phyloP scores from a whole-genome alignment of 305 asterid genomes.

The Fraxinus latifolia region DNA sequence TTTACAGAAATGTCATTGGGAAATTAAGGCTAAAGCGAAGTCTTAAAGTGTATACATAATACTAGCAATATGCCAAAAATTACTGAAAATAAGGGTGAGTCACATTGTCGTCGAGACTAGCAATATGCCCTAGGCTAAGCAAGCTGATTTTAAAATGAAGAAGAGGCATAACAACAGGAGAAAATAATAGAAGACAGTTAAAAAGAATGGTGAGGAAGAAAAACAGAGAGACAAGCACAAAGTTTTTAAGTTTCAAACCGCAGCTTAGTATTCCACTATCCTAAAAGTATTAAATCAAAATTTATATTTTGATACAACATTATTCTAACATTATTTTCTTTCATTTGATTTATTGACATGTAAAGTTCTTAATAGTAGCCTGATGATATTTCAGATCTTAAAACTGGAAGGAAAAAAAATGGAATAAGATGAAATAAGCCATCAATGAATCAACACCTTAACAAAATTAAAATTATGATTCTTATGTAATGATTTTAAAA shows the following conservation, averaged over 20 bases:
- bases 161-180: neutral
- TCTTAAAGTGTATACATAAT: neutral
- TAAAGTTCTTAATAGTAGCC: neutral
- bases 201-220: neutral
- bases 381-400: neutral
- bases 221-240: neutral
- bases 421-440: neutral
- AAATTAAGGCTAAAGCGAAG: slow-evolving; percentile 5
- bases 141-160: neutral
- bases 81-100: neutral
- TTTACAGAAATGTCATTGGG: neutral
- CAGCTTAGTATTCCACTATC: neutral
- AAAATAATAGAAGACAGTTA: neutral
- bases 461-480: neutral
- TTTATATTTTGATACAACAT: neutral
- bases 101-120: neutral
- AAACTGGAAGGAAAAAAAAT: neutral
- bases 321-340: neutral
- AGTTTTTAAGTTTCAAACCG: neutral
- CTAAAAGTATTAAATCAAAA: neutral
- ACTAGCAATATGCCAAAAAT: neutral
- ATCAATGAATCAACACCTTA: neutral
- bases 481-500: neutral
- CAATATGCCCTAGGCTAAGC: neutral
- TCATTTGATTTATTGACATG: neutral